Base-by-base conservation (phyloP, 2,329 filamentous ascomycete species). In the Elsinoe ampelina region DNA sequence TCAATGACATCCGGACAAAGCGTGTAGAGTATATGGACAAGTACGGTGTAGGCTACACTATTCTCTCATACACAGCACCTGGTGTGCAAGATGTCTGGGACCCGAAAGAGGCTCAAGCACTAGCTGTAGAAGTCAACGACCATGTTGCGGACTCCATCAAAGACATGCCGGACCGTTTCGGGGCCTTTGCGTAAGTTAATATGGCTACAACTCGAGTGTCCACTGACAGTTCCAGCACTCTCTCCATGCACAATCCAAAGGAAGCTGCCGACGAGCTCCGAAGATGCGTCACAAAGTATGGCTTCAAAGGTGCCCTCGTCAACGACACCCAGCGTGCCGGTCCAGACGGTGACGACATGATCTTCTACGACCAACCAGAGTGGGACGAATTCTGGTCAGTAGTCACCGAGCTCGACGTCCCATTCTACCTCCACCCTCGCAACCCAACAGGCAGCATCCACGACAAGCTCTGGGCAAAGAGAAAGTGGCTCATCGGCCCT, bases 301-400 rank as follows among this genome's bases (percentile, higher is more conserved):
- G 68, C 19, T 71, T 71, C 63, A 63, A 66, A 13, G 69, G 69
- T 3, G 68, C 67, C 3, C 61, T 71, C 0, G 63, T 71, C 5
- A 67, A 67, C 56, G 65, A 66, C 51, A 65, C 63, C 3, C 83
- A 86, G 64, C 77, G 78, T 26, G 74, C 79, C 13, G 81, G 80
- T 2, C 60, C 70, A 0, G 78, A 83, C 58, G 81, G 81, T 36
- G 80, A 83, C 57, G 76, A 77, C 20, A 79, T 82, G 72, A 71
- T 85, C 65, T 85, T 84, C 70, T 86, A 85, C 69, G 83, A 86
- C 63, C 71, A 75, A 7, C 73, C 77, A 0, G 75, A 79, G 59
- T 86, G 78, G 74, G 80, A 83, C 61, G 66, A 76, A 19, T 85
- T 86, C 73, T 85, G 82, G 82, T 64, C 73, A 11, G 77, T 76